Evolutionary conservation across 148 eudicot species (phyloP), one percentile per base, ranked within the genome.

Genomic region (Nepenthes mirabilis): DNA sequence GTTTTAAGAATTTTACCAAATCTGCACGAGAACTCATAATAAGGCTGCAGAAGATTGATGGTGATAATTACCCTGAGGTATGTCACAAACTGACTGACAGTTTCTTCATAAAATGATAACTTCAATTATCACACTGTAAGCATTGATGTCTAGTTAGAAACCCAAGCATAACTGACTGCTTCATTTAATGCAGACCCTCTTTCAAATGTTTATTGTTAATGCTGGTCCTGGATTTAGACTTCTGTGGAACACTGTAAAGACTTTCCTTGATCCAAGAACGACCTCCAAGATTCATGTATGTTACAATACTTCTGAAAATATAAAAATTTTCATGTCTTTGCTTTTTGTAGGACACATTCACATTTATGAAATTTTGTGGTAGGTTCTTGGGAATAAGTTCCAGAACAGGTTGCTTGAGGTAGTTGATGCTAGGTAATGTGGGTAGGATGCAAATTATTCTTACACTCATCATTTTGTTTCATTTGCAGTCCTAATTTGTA

Each of bases 161-260:
- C 8, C 6, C 48, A 11, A n/a, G 5, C 64, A 60, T 59, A 36
- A 34, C 33, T 55, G 43, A 7, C 43, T 14, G 36, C 45, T 59
- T 61, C 61, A 2, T 63, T 66, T 75, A 32, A 59, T 68, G 70
- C 78, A 91, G 97, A 91, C 94, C 58, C 85, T 91, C 43, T 76
- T 73, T 72, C 96, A 84, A 64, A 91, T 91, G 97, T 88, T 77
- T 66, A 91, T 91, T 65, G 91, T 91, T 72, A 88, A 91, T 66
- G 97, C 97, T 65, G 96, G 97, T 57, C 85, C 96, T 56, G 97
- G 96, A 36, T 91, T 91, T 60, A 88, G 94, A 82, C 88, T 91
- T 62, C 72, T 91, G 68, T 91, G 96, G 97, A 91, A 74, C 73
- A 80, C 94, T 55, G 77, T 91, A 14, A 91, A 88, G 70, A 64